Base-by-base conservation (phyloP, 2,329 filamentous ascomycete species). In the Aspergillus glaucus region DNA sequence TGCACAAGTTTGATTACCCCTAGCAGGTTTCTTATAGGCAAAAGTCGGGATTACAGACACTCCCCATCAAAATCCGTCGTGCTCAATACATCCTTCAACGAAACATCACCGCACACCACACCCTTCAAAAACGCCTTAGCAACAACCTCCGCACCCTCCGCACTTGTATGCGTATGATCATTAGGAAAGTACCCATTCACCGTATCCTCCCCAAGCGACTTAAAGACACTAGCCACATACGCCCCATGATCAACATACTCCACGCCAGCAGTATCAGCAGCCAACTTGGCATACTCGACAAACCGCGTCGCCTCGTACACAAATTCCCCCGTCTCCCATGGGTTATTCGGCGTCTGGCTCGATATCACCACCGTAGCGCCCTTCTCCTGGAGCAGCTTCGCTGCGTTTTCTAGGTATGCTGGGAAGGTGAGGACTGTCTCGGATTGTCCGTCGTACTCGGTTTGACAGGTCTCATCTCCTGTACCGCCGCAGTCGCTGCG, bases 111-210 rank as follows among this genome's bases (percentile, higher is more conserved):
- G 56, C 78, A 81, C 50, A 73, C 68, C 14, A 82, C 61, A 0
- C 72, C 80, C 68, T 81, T 80, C 26, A 81, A 75, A 56, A 84
- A 85, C 4, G 78, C 75, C 56, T 78, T 70, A 0, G 80, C 75
- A 46, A 80, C 77, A 3, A 76, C 66, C 50, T 79, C 70, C 1
- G 82, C 80, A n/a, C 80, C 77, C 24, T 65, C 68, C 0, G 78
- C 68, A 45, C 74, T 77, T 2, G 81, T 84, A 62, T 85, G 82
- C 0, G 81, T 85, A 62, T 85, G 81, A 55, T 84, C 81, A 17
- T 73, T 72, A 0, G 81, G 79, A 52, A 76, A 86, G 52, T 76
- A 71, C 0, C 69, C 66, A 60, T 82, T 75, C 22, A 82, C 78
- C 3, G 67, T 71, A 0, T 66, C 51, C 37, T 65, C 67, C 0